Evolutionary conservation across 169 alveolate genomes (phyloP).

Genomic region (Eimeria sp.): DNA sequence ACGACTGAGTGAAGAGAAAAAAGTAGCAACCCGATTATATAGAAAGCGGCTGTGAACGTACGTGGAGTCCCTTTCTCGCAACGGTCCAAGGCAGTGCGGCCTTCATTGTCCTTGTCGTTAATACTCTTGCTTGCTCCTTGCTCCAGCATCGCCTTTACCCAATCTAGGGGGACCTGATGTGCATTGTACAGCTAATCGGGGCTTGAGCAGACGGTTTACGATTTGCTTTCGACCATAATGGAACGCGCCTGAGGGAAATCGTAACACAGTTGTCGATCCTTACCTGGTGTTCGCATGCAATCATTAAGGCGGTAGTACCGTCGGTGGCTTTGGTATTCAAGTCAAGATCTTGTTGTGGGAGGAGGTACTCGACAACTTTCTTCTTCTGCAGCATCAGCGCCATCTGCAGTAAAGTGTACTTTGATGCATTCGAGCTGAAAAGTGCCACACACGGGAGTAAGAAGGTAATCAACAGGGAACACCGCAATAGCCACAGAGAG

Average conservation of each 20-base stretch:
- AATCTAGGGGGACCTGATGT: conserved; percentile 70
- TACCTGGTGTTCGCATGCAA: conserved; percentile 68
- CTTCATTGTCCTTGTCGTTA: conserved; percentile 74
- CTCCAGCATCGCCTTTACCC: conserved; percentile 80
- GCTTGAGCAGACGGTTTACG: neutral
- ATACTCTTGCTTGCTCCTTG: conserved; percentile 71
- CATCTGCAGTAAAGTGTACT: conserved; percentile 77
- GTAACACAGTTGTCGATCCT: neutral
- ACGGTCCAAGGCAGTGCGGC: conserved; percentile 76
- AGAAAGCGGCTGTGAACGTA: neutral
- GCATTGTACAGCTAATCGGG: neutral
- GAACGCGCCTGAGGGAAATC: neutral
- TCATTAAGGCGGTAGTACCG: conserved; percentile 78
- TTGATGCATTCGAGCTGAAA: conserved; percentile 74
- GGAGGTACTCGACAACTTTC: conserved; percentile 75
- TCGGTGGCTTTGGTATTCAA: conserved; percentile 77
- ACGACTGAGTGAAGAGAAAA: neutral
- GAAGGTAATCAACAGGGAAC: neutral
- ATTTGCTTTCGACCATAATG: neutral
- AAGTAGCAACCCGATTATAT: neutral
- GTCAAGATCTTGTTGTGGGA: conserved; percentile 78
- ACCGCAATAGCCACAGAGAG: conserved; percentile 6
- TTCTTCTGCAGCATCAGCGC: conserved; percentile 74
- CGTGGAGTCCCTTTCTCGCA: conserved; percentile 66
- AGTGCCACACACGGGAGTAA: neutral